Evolutionary conservation across 2,329 filamentous ascomycete genomes (phyloP).

Genomic region (Cercospora brassicicola): DNA sequence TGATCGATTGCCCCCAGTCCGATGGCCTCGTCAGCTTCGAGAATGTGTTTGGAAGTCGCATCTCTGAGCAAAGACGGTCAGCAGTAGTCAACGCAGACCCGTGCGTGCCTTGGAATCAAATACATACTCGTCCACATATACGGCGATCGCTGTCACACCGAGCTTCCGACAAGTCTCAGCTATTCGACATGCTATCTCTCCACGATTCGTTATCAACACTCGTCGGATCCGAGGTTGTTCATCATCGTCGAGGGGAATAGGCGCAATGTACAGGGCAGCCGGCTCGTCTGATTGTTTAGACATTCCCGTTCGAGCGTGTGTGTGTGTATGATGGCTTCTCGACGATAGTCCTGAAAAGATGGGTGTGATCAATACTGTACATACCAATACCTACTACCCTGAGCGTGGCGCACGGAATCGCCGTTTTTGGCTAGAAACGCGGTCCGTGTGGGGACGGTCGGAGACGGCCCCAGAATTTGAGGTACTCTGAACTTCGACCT

Average conservation of each 20-base stretch:
- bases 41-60: not conserved
- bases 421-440: not conserved
- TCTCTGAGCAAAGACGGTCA: not conserved
- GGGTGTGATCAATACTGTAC: too few relatives aligned
- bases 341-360: too few relatives aligned
- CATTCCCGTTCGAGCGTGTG: too few relatives aligned
- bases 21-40: not conserved
- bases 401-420: not conserved
- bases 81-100: not conserved
- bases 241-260: not conserved
- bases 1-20: not conserved
- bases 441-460: not conserved
- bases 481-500: not conserved
- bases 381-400: not conserved
- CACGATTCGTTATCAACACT: slow-evolving; percentile 1
- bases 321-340: too few relatives aligned
- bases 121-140: not conserved
- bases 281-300: not conserved
- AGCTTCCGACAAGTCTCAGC: not conserved
- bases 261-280: not conserved
- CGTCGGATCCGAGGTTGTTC: not conserved
- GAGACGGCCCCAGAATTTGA: not conserved
- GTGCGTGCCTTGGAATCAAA: not conserved
- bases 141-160: not conserved
- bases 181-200: not conserved